Evolutionary conservation across 768 basidiomycete species (phyloP), one percentile per base, ranked within the genome.

Genomic region (Strobilomyces confusus): DNA sequence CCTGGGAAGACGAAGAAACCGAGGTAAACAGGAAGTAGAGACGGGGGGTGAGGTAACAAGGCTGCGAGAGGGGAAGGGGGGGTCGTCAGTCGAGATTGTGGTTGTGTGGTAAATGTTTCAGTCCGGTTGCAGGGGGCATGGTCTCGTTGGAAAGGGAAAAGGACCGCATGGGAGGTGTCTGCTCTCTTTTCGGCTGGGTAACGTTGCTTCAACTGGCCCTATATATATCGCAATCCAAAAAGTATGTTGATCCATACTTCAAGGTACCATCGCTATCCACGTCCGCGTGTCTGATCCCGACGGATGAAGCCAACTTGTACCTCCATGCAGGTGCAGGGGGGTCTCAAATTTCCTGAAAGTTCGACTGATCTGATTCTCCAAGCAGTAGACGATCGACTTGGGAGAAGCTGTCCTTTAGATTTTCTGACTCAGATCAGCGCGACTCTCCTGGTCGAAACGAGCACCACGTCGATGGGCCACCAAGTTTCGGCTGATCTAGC

Each of bases 1-100:
- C 88, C 30, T 90, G 87, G 87, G 88, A 85, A 44, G 87, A 89
- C 61, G 87, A 88, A 57, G 85, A 85, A 45, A 47, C 44, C 19
- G 62, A 58, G 44, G 38, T 37, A 15, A 65, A 59, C 58, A 54
- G 48, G 19, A 57, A 59, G 68, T 69, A 71, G 48, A 44, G 33
- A 3, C 25, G 23, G 40, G 41, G n/a, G 26, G 32, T 12, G n/a
- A 23, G 44, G 51, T 17, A 32, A n/a, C 17, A 29, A 29, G 7
- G 23, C 20, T 37, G 15, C 13, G 5, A 44, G 34, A 40, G 22
- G 26, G 50, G 38, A 36, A 30, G 40, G n/a, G 51, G 34, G 36
- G 23, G 23, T 48, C n/a, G 38, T 33, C 3, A 13, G 40, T 34
- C 14, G 29, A 43, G 20, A 44, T 44, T 60, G 56, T 54, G 47